Percentiles rank a stretch among this genome's conserved stretches.
Conservation (phyloP, 768 basidiomycete species). For the Phaeolepiota aurea region DNA sequence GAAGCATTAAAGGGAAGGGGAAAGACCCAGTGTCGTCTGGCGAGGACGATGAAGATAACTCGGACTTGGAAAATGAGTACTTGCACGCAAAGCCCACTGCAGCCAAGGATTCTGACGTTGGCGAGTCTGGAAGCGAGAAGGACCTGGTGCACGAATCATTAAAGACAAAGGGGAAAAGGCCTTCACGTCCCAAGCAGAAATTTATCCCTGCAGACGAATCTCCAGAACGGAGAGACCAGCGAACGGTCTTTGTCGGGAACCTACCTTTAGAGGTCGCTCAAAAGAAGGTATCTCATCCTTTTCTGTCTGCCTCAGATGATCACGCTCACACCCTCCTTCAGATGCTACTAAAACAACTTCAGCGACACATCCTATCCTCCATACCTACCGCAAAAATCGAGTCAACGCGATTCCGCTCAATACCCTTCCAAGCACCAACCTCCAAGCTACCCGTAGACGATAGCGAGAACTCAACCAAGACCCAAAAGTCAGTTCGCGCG, state of each 20-base stretch:
- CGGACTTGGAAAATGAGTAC: constrained; percentile 27
- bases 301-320: too few relatives aligned
- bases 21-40: constrained; percentile 12
- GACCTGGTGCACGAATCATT: constrained; percentile 62
- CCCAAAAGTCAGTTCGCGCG: constrained; percentile 25
- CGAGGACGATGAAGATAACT: constrained; percentile 17
- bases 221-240: constrained; percentile 57
- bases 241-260: constrained; percentile 92
- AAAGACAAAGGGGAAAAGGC: constrained; percentile 23
- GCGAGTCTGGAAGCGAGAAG: constrained; percentile 8
- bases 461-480: constrained; percentile 18
- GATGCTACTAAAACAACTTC: constrained; percentile 70
- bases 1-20: constrained; percentile 8
- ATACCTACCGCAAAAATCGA: constrained; percentile 79
- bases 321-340: constrained; percentile 17
- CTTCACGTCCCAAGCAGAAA: constrained; percentile 27
- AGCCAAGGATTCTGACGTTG: constrained; percentile 1
- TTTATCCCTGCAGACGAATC: constrained; percentile 66
- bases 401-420: constrained; percentile 87
- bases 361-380: constrained; percentile 64
- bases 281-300: constrained; percentile 54
- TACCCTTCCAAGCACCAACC: constrained; percentile 83
- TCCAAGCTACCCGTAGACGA: constrained; percentile 43
- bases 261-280: constrained; percentile 70
- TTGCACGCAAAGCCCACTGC: constrained; percentile 4